phyloP scores from a whole-genome alignment of 306 rosid genomes.

The Cicer yamashitae region DNA sequence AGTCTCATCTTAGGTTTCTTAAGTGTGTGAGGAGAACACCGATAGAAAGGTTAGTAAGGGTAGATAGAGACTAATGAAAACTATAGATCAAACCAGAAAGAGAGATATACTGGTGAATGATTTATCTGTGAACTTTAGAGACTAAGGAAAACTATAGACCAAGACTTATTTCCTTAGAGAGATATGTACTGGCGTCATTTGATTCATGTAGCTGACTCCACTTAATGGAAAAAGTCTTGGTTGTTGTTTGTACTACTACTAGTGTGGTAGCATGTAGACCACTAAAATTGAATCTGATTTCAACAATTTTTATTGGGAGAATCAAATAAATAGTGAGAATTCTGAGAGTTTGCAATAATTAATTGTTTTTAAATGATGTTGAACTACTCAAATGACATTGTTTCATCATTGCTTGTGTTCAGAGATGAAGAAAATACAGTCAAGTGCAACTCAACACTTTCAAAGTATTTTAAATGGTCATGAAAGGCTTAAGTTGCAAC shows the following conservation, averaged over 20 bases:
- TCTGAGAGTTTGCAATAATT: background rate
- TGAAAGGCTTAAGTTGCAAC: slow-evolving; percentile 74
- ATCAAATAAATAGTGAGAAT: background rate
- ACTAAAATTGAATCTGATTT: slow-evolving; percentile 25
- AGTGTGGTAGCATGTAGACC: slow-evolving; percentile 27
- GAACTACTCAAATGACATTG: slow-evolving; percentile 22
- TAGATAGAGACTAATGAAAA: background rate
- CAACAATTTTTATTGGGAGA: slow-evolving; percentile 20
- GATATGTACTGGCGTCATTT: background rate
- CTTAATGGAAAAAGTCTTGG: background rate
- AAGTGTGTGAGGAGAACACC: background rate
- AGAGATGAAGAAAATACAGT: slow-evolving; percentile 83
- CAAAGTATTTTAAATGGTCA: slow-evolving; percentile 83
- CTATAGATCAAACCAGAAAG: background rate
- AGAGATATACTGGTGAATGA: background rate
- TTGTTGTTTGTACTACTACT: slow-evolving; percentile 14
- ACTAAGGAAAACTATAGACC: too few relatives aligned
- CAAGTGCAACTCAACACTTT: slow-evolving; percentile 85
- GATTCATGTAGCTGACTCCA: background rate
- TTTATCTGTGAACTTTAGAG: background rate
- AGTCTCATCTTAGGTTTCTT: background rate
- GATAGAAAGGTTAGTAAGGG: background rate
- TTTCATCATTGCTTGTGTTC: slow-evolving; percentile 46
- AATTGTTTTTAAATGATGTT: slow-evolving; percentile 30
- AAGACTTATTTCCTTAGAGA: too few relatives aligned